These are phyloP conservation scores for Pseudogymnoascus sp. DNA, from an alignment of 2,329 filamentous ascomycete genomes.

Conservation along the genomic window DNA sequence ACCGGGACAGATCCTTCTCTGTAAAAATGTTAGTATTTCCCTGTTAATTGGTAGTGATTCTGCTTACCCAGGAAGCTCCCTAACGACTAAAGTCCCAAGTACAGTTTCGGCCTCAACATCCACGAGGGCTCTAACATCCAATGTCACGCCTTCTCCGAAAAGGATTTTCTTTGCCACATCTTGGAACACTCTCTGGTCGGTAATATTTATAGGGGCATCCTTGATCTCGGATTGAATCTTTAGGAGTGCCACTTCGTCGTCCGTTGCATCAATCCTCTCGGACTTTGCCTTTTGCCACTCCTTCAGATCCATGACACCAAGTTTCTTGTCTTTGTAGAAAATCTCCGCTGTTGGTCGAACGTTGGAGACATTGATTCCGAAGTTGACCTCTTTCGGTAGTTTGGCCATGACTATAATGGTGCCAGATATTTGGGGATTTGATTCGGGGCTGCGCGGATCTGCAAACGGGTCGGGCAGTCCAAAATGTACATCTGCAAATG, in stretches of 20 bases:
- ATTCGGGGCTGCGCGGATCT: constrained; percentile 63
- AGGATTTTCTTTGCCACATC: constrained; percentile 74
- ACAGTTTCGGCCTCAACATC: constrained; percentile 77
- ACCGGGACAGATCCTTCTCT: constrained; percentile 73
- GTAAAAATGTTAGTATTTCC: neutral
- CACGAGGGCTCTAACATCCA: constrained; percentile 72
- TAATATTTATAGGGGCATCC: constrained; percentile 75
- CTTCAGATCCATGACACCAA: constrained; percentile 71
- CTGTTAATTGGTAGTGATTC: neutral
- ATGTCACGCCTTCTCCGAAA: constrained; percentile 58
- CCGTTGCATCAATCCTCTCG: constrained; percentile 52
- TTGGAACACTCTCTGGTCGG: constrained; percentile 69
- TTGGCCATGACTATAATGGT: constrained; percentile 71
- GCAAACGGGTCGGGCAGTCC: constrained; percentile 73
- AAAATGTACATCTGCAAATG: constrained; percentile 78
- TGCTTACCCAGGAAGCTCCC: constrained; percentile 63
- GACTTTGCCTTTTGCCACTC: constrained; percentile 84
- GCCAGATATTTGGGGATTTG: constrained; percentile 74
- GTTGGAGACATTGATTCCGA: constrained; percentile 68
- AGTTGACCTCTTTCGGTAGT: constrained; percentile 79
- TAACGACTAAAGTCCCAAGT: constrained; percentile 72
- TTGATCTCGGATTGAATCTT: constrained; percentile 69
- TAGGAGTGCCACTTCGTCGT: constrained; percentile 54
- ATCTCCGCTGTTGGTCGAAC: constrained; percentile 75
- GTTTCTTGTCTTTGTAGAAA: constrained; percentile 66